A percentile compares a stretch with the other conserved stretches of the same genome.
These are phyloP conservation scores for Cladosporium sp. DNA, from an alignment of 2,329 filamentous ascomycete genomes.

Conservation along the genomic window DNA sequence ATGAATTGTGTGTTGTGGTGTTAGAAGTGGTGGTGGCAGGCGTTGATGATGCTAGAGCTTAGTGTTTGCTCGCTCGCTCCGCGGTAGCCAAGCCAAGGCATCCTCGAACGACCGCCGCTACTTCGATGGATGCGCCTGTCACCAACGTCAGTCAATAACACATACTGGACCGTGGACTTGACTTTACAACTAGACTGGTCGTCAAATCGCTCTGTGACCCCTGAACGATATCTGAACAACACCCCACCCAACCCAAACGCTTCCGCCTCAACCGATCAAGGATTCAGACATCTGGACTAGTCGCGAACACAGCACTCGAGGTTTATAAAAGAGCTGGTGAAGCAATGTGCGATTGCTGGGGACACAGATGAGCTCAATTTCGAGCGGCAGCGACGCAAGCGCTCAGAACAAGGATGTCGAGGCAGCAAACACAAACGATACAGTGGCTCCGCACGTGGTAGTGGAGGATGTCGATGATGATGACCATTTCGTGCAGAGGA, in stretches of 20 bases:
- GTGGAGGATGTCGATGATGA: constrained; percentile 16
- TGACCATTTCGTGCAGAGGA: constrained; percentile 8
- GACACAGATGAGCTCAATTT: constrained; percentile 69
- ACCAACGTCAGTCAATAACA: not conserved
- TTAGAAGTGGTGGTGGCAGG: not conserved
- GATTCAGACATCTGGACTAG: not conserved
- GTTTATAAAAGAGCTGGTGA: constrained; percentile 25
- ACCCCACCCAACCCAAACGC: not conserved
- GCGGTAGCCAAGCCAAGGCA: not conserved
- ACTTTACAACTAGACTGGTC: not conserved
- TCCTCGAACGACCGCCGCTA: not conserved
- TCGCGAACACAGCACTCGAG: not conserved
- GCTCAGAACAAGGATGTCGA: constrained; percentile 57
- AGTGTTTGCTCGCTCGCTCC: not conserved
- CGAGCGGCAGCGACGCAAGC: constrained; percentile 62
- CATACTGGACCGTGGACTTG: not conserved
- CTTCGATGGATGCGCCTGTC: not conserved
- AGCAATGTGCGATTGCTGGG: constrained; percentile 55
- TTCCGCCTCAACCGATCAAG: constrained; percentile 1
- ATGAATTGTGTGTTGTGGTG: not conserved
- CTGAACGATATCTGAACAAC: not conserved
- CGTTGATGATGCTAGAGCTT: constrained; percentile 1
- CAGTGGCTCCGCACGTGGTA: constrained; percentile 9
- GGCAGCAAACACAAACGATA: constrained; percentile 27
- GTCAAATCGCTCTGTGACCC: too few species aligned